Evolutionary conservation across 2,329 filamentous ascomycete genomes (phyloP), one percentile per base, ranked within the genome.

Genomic region (Exophiala dermatitidis): DNA sequence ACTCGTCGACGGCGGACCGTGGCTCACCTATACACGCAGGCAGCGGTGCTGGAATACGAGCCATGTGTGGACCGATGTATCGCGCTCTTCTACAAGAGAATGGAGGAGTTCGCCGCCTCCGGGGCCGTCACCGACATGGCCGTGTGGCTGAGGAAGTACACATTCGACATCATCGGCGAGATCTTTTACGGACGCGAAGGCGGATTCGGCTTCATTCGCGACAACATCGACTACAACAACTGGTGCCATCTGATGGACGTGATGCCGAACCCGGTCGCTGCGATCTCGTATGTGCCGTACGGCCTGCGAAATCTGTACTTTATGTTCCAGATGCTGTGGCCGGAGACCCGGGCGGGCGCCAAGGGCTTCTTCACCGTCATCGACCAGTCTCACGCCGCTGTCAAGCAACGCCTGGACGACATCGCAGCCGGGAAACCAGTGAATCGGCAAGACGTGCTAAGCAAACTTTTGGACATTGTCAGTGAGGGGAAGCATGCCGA

Each of bases 161-260:
- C 58, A 1, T 60, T 60, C 44, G 58, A 60, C 40, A 53, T 60
- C 29, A 52, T 50, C 12, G 55, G 56, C 29, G 57, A 58, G 46
- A 54, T 57, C 29, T 60, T 52, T 31, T 60, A 58, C 34, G 57
- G 57, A 5, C 51, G 52, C 3, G 51, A 54, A 45, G 57, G 57
- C 29, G 57, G 57, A 7, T 60, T 60, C 41, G 58, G 58, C 19
- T 58, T 58, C 37, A 53, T 60, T 10, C 50, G 55, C 36, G 58
- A 58, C 43, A 52, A 56, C 48, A 57, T 58, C 38, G 58, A 60
- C 50, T 58, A 60, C 44, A 58, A 58, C 44, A 52, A 56, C 7
- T 60, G 58, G 56, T 60, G 58, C 40, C 50, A 52, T 28, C 37
- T 60, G 19, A 60, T 60, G 58, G 58, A 59, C 29, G 45, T 52